Evolutionary conservation across 108 stramenopile genomes (phyloP).

Genomic region (Skeletonema tropicum): DNA sequence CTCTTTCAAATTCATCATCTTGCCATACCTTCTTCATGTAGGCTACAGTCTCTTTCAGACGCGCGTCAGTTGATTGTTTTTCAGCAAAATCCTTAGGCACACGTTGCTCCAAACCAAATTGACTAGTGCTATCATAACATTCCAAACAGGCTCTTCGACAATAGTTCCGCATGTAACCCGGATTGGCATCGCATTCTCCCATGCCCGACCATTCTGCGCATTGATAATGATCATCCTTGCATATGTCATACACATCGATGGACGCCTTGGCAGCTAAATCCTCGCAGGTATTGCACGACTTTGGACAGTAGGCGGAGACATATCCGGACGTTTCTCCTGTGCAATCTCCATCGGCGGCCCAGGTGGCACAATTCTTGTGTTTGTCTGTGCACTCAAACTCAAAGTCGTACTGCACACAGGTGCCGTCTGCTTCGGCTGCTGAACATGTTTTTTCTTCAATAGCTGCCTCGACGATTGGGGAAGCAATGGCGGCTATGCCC

Average conservation of each 20-base stretch:
- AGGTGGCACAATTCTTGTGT: conserved; percentile 29
- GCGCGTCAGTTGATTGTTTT: conserved; percentile 2
- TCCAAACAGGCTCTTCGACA: conserved; percentile 41
- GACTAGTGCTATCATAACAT: conserved; percentile 43
- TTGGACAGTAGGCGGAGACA: conserved; percentile 35
- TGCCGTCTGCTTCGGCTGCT: not conserved
- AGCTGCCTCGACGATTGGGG: conserved; percentile 2
- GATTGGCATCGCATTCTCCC: conserved; percentile 47
- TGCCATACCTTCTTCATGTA: conserved; percentile 42
- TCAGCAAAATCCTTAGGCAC: not conserved
- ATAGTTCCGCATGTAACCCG: conserved; percentile 39
- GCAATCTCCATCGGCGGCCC: conserved; percentile 49
- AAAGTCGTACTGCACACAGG: not conserved
- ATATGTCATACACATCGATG: not conserved
- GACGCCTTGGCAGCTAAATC: conserved; percentile 3
- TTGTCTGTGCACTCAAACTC: conserved; percentile 24
- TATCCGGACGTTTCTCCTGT: conserved; percentile 45
- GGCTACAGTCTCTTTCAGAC: conserved; percentile 24
- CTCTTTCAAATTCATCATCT: conserved; percentile 13
- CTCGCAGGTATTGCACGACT: conserved; percentile 10
- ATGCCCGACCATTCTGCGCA: conserved; percentile 29
- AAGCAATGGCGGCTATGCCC: not conserved
- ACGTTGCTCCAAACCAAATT: conserved; percentile 33
- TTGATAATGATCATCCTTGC: conserved; percentile 23
- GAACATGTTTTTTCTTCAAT: not conserved